Evolutionary conservation across 2,329 filamentous ascomycete species (phyloP), one percentile per base, ranked within the genome.

Genomic region (Pseudomassariella vexata): DNA sequence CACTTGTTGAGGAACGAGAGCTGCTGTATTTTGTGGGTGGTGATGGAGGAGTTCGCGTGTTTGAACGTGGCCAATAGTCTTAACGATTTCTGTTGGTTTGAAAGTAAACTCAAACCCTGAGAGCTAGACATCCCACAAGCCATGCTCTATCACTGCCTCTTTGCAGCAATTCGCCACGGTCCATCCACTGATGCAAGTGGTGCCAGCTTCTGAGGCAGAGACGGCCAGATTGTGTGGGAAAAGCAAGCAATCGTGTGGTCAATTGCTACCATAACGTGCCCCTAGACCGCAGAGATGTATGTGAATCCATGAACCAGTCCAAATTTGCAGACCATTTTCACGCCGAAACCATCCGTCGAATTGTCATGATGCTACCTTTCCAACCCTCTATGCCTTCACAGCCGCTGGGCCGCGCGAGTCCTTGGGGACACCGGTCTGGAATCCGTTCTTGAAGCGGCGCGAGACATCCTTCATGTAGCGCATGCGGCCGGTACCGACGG

Each of bases 391-490:
- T 49, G 60, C 48, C 52, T 57, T 56, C 37, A 48, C 28, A 53
- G 76, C 71, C 57, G 84, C 85, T 52, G 82, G 81, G 53, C 88
- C 73, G 60, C 81, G 39, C 33, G 53, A 50, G 35, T 53, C 83
- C 76, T 94, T 89, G 63, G 88, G 88, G 55, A 76, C 68, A 62
- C 92, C 92, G 53, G 71, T 79, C 75, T 85, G 90, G 86, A 98
- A 98, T 57, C 88, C 89, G 74, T 98, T 98, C 77, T 83, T 87
- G 82, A 95, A 95, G 72, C 80, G 80, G 67, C 92, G 83, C 63
- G 88, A 75, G 63, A 98, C 82, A 59, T 76, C 78, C 79, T 94
- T 94, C 65, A 98, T 79, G 74, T 89, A 86, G 64, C 87, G 81
- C 82, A 89, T 92, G 69, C 92, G 86, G 68, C 92, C 92, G 62